Base-by-base conservation (phyloP, 192 early-diverging fungal species). In the Coemansia sp. region DNA sequence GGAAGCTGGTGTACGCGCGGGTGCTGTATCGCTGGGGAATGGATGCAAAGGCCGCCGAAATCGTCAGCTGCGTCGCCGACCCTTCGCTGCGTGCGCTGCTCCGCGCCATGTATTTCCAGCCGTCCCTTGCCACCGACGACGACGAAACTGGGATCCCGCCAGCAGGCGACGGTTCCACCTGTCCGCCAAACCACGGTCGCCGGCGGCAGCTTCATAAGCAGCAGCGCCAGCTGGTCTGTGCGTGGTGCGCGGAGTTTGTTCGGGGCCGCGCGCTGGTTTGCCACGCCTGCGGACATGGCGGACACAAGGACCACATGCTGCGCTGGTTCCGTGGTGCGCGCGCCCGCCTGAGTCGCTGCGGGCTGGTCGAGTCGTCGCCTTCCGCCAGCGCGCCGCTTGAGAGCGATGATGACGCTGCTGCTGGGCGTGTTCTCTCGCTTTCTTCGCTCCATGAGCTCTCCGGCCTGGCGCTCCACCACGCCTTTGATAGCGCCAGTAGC, bases 161-260 rank as follows among this genome's bases (percentile, higher is more conserved):
- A 19, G n/a, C 36, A 15, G 32, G 10, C n/a, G 4, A 37, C 19
- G 55, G 21, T 10, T 6, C 5, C n/a, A 2, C 49, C 19, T 19
- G 6, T 43, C 13, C 13, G 42, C 49, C n/a, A n/a, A n/a, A n/a
- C n/a, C n/a, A n/a, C n/a, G n/a, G n/a, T n/a, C n/a, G n/a, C n/a
- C 46, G 32, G n/a, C 54, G 32, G 7, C 22, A 16, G 55, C 22
- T 22, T 10, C 16, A n/a, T 0, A 13, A 37, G 5, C 42, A 21
- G n/a, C 62, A 68, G 46, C 79, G 71, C 13, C 77, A 72, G 76
- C 63, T 83, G 41, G 67, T 59, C 43, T 83, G 80, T 42, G 51
- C 76, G 3, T 83, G 80, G 80, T 83, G 80, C 58, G 71, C 74
- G 54, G 80, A 83, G 58, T 78, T 77, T 65, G 80, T 83, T 8